Evolutionary conservation across 2,329 filamentous ascomycete species (phyloP).

Genomic region (Alternaria sp.): DNA sequence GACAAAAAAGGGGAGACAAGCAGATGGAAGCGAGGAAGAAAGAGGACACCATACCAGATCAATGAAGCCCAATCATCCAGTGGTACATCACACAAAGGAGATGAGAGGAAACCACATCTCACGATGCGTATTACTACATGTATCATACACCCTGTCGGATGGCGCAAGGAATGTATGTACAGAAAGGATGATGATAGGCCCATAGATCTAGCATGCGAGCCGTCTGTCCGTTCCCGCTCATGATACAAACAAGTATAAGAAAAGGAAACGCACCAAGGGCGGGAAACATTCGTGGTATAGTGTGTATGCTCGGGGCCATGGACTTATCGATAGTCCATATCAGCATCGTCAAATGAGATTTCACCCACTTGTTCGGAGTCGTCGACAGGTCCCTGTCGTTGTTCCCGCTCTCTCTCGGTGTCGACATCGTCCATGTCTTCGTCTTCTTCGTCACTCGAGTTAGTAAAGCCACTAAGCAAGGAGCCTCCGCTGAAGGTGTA

Average conservation of each 20-base stretch:
- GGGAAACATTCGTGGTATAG: conserved; percentile 40
- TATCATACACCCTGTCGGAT: conserved; percentile 33
- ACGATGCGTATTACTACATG: conserved; percentile 42
- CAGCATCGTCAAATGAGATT: conserved; percentile 67
- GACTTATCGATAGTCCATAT: conserved; percentile 65
- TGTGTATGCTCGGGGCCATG: conserved; percentile 27
- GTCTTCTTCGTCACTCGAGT: conserved; percentile 94
- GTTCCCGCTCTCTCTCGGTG: conserved; percentile 64
- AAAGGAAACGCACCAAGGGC: conserved; percentile 50
- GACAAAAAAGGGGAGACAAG: conserved; percentile 1
- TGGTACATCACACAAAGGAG: conserved; percentile 17
- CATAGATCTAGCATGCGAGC: conserved; percentile 12
- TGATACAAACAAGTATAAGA: conserved; percentile 19
- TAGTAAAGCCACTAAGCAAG: conserved; percentile 88
- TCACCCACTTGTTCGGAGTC: conserved; percentile 72
- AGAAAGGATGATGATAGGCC: conserved; percentile 18
- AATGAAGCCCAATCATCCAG: conserved; percentile 10
- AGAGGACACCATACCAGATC: conserved; percentile 3
- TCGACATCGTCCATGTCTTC: conserved; percentile 90
- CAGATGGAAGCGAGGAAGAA: not conserved
- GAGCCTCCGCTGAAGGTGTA: conserved; percentile 77
- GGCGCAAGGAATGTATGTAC: conserved; percentile 36
- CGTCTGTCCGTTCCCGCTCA: conserved; percentile 8
- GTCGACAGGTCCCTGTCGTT: conserved; percentile 53
- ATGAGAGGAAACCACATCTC: conserved; percentile 22